Conservation (phyloP, 306 rosid species). For the Abrus precatorius region DNA sequence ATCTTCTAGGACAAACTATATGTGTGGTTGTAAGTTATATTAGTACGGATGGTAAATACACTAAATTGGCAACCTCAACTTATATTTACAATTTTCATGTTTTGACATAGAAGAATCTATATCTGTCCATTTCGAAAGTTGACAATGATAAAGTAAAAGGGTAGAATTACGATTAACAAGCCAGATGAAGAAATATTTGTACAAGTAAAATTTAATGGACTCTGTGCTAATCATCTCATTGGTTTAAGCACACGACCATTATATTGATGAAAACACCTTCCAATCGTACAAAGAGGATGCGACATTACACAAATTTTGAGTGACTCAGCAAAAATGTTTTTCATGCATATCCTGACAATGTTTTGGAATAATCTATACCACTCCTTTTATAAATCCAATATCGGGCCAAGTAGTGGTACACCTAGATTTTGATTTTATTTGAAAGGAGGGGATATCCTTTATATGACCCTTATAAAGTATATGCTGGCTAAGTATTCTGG, state of each 20-base stretch:
- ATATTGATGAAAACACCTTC: neutral
- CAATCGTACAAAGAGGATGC: neutral
- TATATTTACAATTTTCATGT: neutral
- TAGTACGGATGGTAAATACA: neutral
- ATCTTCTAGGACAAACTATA: neutral
- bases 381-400: conserved; percentile 15
- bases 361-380: neutral
- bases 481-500: neutral
- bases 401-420: neutral
- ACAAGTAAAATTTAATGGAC: neutral
- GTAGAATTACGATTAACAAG: neutral
- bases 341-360: neutral
- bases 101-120: neutral
- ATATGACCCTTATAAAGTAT: neutral
- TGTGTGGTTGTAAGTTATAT: neutral
- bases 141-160: neutral
- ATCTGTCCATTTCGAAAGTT: neutral
- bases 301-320: neutral
- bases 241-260: neutral
- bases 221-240: neutral
- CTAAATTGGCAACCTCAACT: neutral
- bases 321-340: neutral
- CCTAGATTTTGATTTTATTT: neutral
- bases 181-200: neutral
- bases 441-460: neutral